Evolutionary conservation across 2,329 filamentous ascomycete genomes (phyloP).

Genomic region (Pyrenochaeta sp.): DNA sequence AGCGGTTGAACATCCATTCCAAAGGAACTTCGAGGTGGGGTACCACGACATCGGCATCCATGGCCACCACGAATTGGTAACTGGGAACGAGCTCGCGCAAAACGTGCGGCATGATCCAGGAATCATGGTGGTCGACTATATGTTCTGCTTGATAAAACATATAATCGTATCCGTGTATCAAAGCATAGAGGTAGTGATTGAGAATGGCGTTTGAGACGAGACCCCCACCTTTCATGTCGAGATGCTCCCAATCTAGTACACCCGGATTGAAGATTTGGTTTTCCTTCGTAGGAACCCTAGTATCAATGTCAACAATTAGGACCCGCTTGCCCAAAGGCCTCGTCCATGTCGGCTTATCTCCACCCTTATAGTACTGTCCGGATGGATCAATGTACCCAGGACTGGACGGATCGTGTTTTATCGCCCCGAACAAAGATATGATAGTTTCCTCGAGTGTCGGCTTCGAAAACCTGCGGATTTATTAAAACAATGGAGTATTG

Average conservation of each 20-base stretch:
- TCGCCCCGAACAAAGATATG: slow-evolving; percentile 18
- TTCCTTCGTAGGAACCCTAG: too few relatives aligned
- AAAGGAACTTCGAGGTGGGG: slow-evolving; percentile 54
- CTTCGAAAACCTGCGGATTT: slow-evolving; percentile 6
- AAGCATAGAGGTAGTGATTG: slow-evolving; percentile 32
- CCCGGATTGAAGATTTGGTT: slow-evolving; percentile 31
- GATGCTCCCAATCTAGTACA: slow-evolving; percentile 28
- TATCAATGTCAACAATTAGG: too few relatives aligned
- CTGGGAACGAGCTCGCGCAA: slow-evolving; percentile 50
- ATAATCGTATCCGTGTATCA: slow-evolving; percentile 57
- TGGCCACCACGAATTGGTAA: slow-evolving; percentile 54
- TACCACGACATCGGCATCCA: slow-evolving; percentile 57
- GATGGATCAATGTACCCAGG: slow-evolving; percentile 18
- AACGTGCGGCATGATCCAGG: slow-evolving; percentile 55
- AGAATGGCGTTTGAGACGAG: slow-evolving; percentile 29
- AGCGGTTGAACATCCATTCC: slow-evolving; percentile 59
- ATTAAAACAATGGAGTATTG: neutral
- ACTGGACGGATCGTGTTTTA: slow-evolving; percentile 18
- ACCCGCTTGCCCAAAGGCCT: slow-evolving; percentile 30
- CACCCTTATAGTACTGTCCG: slow-evolving; percentile 16
- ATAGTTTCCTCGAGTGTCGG: slow-evolving; percentile 21
- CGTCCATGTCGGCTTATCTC: slow-evolving; percentile 24
- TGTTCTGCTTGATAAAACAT: slow-evolving; percentile 51
- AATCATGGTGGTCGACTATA: slow-evolving; percentile 46
- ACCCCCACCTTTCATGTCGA: slow-evolving; percentile 29